phyloP scores from a whole-genome alignment of 257 asterid species.

The Cinchona pubescens region DNA sequence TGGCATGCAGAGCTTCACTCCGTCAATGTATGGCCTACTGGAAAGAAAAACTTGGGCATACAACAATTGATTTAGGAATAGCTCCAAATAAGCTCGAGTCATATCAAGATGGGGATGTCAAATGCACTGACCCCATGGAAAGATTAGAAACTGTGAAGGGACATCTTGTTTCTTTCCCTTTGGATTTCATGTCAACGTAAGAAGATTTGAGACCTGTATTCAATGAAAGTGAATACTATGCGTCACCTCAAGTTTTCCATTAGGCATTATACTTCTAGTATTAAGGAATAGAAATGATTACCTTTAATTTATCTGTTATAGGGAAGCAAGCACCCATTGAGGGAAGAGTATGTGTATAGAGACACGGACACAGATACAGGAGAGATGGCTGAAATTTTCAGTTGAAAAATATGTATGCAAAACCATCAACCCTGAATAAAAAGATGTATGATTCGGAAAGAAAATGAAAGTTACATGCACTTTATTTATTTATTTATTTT shows the following conservation, averaged over 20 bases:
- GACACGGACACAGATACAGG: background rate
- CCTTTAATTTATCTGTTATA: background rate
- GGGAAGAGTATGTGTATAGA: background rate
- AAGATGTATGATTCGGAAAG: background rate
- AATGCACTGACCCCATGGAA: conserved; percentile 79
- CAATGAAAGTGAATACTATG: conserved; percentile 93
- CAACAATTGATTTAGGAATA: conserved; percentile 85
- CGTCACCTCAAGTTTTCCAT: conserved; percentile 91
- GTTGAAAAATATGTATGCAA: background rate
- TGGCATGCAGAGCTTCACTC: conserved; percentile 59
- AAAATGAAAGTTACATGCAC: background rate
- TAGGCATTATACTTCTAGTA: conserved; percentile 14
- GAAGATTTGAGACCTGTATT: conserved; percentile 94
- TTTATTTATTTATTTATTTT: too few species aligned
- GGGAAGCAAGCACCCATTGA: background rate
- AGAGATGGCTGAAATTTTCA: background rate
- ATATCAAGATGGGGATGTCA: conserved; percentile 61
- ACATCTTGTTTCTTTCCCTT: conserved; percentile 88
- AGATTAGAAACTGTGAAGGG: conserved; percentile 70
- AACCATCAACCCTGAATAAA: background rate
- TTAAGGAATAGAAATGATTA: background rate
- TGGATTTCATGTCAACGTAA: conserved; percentile 85
- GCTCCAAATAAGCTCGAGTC: conserved; percentile 66
- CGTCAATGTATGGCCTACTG: conserved; percentile 76
- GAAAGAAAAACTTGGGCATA: conserved; percentile 73